phyloP scores from a whole-genome alignment of 441 rosid genomes.

The Eruca vesicaria region DNA sequence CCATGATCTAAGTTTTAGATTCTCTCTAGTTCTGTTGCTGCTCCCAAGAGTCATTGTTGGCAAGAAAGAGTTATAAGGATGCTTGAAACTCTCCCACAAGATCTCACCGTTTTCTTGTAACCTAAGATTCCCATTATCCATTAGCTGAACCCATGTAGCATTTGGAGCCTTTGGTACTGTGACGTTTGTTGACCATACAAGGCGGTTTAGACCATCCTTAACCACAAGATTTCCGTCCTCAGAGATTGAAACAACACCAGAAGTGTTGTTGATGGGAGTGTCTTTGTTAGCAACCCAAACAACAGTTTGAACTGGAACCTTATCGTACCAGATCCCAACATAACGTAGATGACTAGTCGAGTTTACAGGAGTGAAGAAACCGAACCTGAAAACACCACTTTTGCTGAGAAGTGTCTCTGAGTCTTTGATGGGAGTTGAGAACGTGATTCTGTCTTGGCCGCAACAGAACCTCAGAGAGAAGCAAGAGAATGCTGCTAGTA shows the following conservation, averaged over 20 bases:
- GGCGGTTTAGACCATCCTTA: not conserved
- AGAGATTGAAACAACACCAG: not conserved
- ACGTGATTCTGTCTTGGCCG: not conserved
- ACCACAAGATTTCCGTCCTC: not conserved
- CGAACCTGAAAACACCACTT: not conserved
- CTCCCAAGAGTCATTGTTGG: slow-evolving; percentile 32
- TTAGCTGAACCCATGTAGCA: slow-evolving; percentile 34
- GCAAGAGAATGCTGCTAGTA: not conserved
- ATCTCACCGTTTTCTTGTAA: slow-evolving; percentile 12
- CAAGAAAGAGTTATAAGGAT: slow-evolving; percentile 36
- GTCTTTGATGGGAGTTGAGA: not conserved
- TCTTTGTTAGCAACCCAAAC: not conserved
- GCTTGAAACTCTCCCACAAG: slow-evolving; percentile 53
- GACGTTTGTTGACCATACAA: not conserved
- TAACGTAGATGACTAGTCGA: not conserved
- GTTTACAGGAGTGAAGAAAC: not conserved
- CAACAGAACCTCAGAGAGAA: not conserved
- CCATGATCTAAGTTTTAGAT: not conserved
- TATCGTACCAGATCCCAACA: not conserved
- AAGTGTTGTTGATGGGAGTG: not conserved
- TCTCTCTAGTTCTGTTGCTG: not conserved
- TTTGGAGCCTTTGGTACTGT: not conserved
- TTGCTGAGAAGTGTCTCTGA: not conserved
- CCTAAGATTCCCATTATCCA: slow-evolving; percentile 45
- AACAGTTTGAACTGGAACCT: not conserved